Conservation (phyloP, 805 yeast species). For the Spathaspora girioi region DNA sequence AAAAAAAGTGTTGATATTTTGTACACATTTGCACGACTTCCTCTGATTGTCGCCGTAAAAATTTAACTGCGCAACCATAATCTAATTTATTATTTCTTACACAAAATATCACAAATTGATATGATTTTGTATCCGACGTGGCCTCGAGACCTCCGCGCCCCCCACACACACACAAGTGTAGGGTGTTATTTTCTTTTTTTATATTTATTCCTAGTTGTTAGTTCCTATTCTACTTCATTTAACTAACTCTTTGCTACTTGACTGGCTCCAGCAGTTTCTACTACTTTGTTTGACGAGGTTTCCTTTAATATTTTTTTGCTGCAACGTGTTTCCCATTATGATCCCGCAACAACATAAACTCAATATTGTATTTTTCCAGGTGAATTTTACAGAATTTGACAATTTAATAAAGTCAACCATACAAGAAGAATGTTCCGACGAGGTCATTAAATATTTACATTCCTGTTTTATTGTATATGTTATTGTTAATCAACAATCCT, state of each 20-base stretch:
- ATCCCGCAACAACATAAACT: not conserved
- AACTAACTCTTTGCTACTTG: too few relatives aligned
- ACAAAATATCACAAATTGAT: not conserved
- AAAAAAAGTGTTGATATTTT: not conserved
- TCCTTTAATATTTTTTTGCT: not conserved
- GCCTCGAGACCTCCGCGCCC: not conserved
- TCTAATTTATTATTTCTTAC: not conserved
- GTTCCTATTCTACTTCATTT: too few relatives aligned
- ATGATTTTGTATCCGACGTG: not conserved
- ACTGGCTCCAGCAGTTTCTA: not conserved
- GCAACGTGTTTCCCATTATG: not conserved
- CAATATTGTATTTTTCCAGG: not conserved
- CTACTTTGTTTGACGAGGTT: not conserved
- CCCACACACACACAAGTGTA: not conserved
- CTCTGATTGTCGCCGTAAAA: not conserved
- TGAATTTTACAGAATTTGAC: not conserved
- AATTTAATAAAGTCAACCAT: not conserved
- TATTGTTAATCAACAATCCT: conserved; percentile 1
- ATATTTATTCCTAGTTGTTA: too few relatives aligned
- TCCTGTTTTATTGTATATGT: not conserved
- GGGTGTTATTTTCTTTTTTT: not conserved
- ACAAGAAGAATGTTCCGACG: too few relatives aligned
- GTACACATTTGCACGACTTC: not conserved
- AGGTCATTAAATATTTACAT: not conserved
- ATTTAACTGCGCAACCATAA: not conserved